Conservation (phyloP, 1,139 yeast genomes). For the Debaryomycetaceae sp. region DNA sequence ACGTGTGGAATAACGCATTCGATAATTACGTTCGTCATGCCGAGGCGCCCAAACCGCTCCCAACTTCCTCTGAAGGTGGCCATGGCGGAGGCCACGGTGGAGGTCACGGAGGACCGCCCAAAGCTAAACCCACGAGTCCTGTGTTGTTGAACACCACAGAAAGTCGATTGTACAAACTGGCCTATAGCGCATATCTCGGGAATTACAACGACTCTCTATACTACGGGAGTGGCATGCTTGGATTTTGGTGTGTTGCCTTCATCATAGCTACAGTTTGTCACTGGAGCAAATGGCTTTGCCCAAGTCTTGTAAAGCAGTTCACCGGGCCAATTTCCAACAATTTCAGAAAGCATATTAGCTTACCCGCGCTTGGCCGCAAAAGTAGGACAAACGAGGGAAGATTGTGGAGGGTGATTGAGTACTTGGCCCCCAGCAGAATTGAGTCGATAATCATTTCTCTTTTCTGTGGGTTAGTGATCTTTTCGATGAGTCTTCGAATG, state of each 20-base stretch:
- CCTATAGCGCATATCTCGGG: slow-evolving; percentile 28
- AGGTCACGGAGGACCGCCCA: too few relatives aligned
- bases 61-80: slow-evolving; percentile 12
- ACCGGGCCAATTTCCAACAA: slow-evolving; percentile 30
- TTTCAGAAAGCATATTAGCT: slow-evolving; percentile 37
- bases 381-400: slow-evolving; percentile 38
- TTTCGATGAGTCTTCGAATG: too few relatives aligned
- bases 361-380: slow-evolving; percentile 45
- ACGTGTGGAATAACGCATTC: slow-evolving; percentile 16
- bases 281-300: slow-evolving; percentile 32
- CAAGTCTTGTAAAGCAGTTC: slow-evolving; percentile 19
- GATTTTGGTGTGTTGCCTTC: slow-evolving; percentile 46
- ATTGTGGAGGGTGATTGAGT: slow-evolving; percentile 25
- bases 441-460: slow-evolving; percentile 49
- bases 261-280: slow-evolving; percentile 37
- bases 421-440: slow-evolving; percentile 57
- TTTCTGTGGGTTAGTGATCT: too few relatives aligned
- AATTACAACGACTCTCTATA: slow-evolving; percentile 37
- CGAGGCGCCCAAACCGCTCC: slow-evolving; percentile 16
- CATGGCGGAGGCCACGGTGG: too few relatives aligned
- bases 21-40: slow-evolving; percentile 17
- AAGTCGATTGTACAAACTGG: slow-evolving; percentile 13
- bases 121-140: too few relatives aligned
- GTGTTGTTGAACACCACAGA: slow-evolving; percentile 15
- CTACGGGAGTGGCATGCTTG: slow-evolving; percentile 45